Conservation (phyloP, 2,329 filamentous ascomycete genomes). For the Sporothrix variecibatus region DNA sequence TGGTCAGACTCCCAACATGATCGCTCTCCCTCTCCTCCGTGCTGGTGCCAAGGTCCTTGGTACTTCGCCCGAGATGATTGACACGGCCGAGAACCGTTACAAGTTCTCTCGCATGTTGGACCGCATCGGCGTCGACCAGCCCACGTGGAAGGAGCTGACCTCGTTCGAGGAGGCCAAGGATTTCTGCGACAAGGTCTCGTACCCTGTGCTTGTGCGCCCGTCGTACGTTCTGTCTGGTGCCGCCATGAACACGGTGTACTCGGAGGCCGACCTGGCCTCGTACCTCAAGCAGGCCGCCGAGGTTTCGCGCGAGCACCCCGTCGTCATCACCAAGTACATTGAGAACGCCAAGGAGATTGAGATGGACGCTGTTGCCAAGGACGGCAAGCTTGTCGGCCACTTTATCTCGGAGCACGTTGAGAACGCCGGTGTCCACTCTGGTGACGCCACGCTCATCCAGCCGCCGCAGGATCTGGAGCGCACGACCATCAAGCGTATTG, state of each 20-base stretch:
- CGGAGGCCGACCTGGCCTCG: slow-evolving; percentile 83
- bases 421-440: slow-evolving; percentile 97
- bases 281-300: slow-evolving; percentile 90
- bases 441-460: slow-evolving; percentile 92
- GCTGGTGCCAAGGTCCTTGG: slow-evolving; percentile 90
- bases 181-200: slow-evolving; percentile 87
- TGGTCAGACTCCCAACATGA: slow-evolving; percentile 97
- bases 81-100: slow-evolving; percentile 94
- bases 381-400: slow-evolving; percentile 87
- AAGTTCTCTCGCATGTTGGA: slow-evolving; percentile 99
- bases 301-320: slow-evolving; percentile 91
- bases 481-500: slow-evolving; percentile 87
- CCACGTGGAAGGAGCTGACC: slow-evolving; percentile 95
- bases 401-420: slow-evolving; percentile 99
- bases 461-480: slow-evolving; percentile 90
- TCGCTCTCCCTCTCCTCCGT: slow-evolving; percentile 84
- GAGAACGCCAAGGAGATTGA: slow-evolving; percentile 99
- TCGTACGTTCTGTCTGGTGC: slow-evolving; percentile 97
- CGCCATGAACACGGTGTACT: slow-evolving; percentile 99
- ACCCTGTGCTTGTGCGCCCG: slow-evolving; percentile 91
- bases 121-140: slow-evolving; percentile 91
- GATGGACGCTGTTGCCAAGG: slow-evolving; percentile 95
- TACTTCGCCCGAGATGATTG: slow-evolving; percentile 98
- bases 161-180: slow-evolving; percentile 86
- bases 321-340: slow-evolving; percentile 99